phyloP scores from a whole-genome alignment of 768 basidiomycete genomes.

The Suillus cothurnatus region DNA sequence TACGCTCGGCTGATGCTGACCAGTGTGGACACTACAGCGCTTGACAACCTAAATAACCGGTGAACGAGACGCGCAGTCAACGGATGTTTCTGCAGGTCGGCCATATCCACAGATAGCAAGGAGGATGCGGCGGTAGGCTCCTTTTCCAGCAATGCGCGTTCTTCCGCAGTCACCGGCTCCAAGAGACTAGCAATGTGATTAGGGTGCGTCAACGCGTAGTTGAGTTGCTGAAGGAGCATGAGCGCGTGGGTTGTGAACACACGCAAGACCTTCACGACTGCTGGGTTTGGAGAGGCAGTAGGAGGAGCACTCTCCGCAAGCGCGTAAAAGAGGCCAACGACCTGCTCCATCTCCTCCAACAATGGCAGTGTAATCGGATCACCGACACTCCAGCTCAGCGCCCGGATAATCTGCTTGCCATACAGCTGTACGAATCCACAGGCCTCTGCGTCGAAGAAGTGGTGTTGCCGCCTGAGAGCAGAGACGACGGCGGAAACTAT shows the following conservation, averaged over 20 bases:
- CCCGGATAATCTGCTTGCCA: slow-evolving; percentile 74
- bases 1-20: slow-evolving; percentile 73
- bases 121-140: slow-evolving; percentile 42
- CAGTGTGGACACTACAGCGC: slow-evolving; percentile 70
- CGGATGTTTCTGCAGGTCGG: slow-evolving; percentile 70
- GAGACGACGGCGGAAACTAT: slow-evolving; percentile 74
- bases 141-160: slow-evolving; percentile 68
- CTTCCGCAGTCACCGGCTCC: slow-evolving; percentile 78
- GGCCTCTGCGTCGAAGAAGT: slow-evolving; percentile 83
- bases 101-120: slow-evolving; percentile 43
- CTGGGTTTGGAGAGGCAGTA: slow-evolving; percentile 35
- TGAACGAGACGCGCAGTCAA: slow-evolving; percentile 73
- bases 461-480: slow-evolving; percentile 63
- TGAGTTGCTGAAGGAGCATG: slow-evolving; percentile 81
- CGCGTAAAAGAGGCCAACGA: slow-evolving; percentile 75
- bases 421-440: slow-evolving; percentile 86
- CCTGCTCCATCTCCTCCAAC: slow-evolving; percentile 83
- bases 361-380: slow-evolving; percentile 75
- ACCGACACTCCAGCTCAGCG: slow-evolving; percentile 82
- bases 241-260: slow-evolving; percentile 71
- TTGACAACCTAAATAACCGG: slow-evolving; percentile 68
- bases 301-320: slow-evolving; percentile 53
- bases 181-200: slow-evolving; percentile 82
- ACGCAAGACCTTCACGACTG: slow-evolving; percentile 63
- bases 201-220: slow-evolving; percentile 89